Evolutionary conservation across 768 basidiomycete species (phyloP).

Genomic region (Baorangia bicolor): DNA sequence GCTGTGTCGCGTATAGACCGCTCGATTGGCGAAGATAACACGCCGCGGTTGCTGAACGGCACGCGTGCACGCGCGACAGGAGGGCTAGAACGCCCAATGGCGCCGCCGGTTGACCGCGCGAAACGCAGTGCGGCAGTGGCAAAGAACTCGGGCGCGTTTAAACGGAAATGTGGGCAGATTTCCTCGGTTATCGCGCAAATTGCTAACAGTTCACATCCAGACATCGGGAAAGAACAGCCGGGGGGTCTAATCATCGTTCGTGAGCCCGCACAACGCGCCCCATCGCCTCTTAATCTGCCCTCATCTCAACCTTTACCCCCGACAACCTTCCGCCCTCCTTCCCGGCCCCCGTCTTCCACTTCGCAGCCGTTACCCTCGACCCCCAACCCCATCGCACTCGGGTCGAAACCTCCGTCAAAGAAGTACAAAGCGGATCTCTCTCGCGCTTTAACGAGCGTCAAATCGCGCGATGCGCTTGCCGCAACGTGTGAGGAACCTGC

Average conservation of each 20-base stretch:
- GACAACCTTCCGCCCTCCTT: conserved; percentile 23
- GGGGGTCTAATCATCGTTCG: conserved; percentile 68
- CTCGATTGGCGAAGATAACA: conserved; percentile 13
- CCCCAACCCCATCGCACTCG: conserved; percentile 22
- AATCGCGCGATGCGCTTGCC: conserved; percentile 36
- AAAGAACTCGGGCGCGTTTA: conserved; percentile 49
- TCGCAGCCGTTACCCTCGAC: conserved; percentile 28
- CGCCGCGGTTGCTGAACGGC: conserved; percentile 23
- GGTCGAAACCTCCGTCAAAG: conserved; percentile 53
- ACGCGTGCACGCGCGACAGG: conserved; percentile 17
- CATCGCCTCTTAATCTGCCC: conserved; percentile 29
- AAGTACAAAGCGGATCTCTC: conserved; percentile 52
- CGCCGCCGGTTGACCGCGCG: conserved; percentile 21
- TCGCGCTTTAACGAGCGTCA: conserved; percentile 33
- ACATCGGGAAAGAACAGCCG: conserved; percentile 62
- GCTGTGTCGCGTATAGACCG: conserved; percentile 5
- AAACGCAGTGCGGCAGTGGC: conserved; percentile 58
- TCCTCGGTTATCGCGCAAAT: conserved; percentile 1
- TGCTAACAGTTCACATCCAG: conserved; percentile 30
- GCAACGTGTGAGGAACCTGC: conserved; percentile 48
- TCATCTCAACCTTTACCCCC: conserved; percentile 31
- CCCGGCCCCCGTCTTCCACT: conserved; percentile 28
- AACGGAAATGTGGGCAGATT: conserved; percentile 61
- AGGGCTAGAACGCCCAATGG: conserved; percentile 21
- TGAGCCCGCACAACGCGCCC: conserved; percentile 39